Conservation (phyloP, 345 rosid species). For the Eucalyptus decipiens region DNA sequence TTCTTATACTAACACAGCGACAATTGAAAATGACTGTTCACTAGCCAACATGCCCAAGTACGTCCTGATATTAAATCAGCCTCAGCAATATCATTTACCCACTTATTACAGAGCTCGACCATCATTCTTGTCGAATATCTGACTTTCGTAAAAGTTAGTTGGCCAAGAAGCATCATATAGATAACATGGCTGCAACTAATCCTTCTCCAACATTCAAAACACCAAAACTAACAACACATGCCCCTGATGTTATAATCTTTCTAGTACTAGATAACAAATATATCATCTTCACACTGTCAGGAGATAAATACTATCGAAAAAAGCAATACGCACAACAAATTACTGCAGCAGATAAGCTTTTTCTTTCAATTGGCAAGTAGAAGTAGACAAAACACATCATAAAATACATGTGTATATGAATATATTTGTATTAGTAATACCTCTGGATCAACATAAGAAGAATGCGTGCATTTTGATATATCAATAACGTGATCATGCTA, state of each 20-base stretch:
- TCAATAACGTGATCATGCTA: not conserved
- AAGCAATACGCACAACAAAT: not conserved
- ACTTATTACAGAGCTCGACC: not conserved
- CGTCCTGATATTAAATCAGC: not conserved
- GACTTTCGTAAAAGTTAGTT: not conserved
- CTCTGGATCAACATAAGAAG: not conserved
- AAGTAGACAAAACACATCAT: not conserved
- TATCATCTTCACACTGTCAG: not conserved
- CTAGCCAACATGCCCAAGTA: not conserved
- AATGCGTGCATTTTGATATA: not conserved
- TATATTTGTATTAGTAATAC: not conserved
- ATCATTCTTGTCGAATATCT: not conserved
- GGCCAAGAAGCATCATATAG: not conserved
- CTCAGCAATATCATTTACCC: not conserved
- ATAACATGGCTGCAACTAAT: not conserved
- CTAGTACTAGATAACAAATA: not conserved
- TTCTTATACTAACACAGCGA: not conserved
- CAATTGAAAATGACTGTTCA: not conserved
- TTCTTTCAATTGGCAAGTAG: not conserved
- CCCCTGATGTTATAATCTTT: not conserved
- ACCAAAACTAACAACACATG: not conserved
- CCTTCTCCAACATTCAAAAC: not conserved
- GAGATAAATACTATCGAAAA: not conserved
- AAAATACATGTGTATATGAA: not conserved
- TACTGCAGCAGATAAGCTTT: not conserved